Conservation (phyloP, 805 yeast species). For the Barnettozyma populi region DNA sequence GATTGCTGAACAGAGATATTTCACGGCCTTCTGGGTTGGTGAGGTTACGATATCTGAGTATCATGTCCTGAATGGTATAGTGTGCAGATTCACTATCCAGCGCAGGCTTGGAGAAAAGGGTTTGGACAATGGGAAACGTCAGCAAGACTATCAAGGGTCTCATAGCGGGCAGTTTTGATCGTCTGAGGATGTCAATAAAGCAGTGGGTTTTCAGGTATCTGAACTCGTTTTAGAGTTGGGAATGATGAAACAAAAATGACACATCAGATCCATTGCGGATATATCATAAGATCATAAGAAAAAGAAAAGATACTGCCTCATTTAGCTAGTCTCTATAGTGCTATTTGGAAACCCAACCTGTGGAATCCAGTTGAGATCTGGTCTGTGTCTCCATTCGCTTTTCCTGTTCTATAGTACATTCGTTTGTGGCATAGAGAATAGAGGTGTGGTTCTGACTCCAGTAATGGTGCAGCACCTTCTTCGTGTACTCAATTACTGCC, state of each 20-base stretch:
- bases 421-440: too few relatives aligned
- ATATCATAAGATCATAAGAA: background rate
- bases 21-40: constrained; percentile 10
- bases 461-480: too few relatives aligned
- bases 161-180: background rate
- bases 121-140: background rate
- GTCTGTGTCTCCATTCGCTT: too few relatives aligned
- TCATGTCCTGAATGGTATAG: constrained; percentile 19
- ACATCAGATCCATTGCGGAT: background rate
- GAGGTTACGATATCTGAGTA: constrained; percentile 14
- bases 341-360: background rate
- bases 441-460: too few relatives aligned
- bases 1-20: constrained; percentile 7
- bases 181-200: background rate
- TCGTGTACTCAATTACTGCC: too few relatives aligned
- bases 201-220: background rate
- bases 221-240: background rate
- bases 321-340: too few relatives aligned
- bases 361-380: background rate
- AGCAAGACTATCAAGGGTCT: background rate
- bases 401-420: too few relatives aligned
- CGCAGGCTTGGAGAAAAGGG: background rate
- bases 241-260: constrained; percentile 5
- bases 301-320: background rate
- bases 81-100: constrained; percentile 2